Evolutionary conservation across 768 basidiomycete species (phyloP), one percentile per base, ranked within the genome.

Genomic region (Xanthoconium stramineum): DNA sequence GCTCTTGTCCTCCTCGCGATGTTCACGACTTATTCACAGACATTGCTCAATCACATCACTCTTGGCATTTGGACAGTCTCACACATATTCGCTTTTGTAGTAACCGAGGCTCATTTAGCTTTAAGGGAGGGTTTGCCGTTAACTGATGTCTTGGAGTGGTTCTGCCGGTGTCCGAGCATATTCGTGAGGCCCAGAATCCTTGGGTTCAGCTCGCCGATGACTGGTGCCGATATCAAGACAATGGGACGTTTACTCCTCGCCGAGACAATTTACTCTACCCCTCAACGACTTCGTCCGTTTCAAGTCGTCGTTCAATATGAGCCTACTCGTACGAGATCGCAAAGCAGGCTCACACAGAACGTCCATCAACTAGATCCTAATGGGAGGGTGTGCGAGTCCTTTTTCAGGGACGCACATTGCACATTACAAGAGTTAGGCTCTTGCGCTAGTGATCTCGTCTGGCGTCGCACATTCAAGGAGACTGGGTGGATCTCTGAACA

Each of bases 361-460:
- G 71, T 89, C 47, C 78, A 72, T 46, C 70, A 71, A 47, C 64
- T 83, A 15, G 76, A 82, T 66, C 71, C 72, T 5, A 68, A 66
- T 28, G 76, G 76, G 47, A 47, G 62, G 7, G 57, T 76, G 32
- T 76, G 76, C 55, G 69, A 60, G 43, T 74, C 72, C 36, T 68
- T 82, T 40, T 81, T 83, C 64, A 72, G 66, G 42, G 73, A 77
- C 29, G 81, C 84, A 12, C 76, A 74, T 19, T 67, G 71, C 60
- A 77, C 77, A 19, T 68, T 80, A 36, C 64, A 68, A 29, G 82
- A 88, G 63, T 65, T 91, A 32, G 90, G 90, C 8, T 61, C 78
- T 37, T 90, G 85, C 60, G 89, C 86, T 47, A 76, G 84, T 37
- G 87, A 91, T 61, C 72, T 89, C 36, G 72, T 86, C 47, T 91